These are phyloP conservation scores for Mucor irregularis DNA, from an alignment of 371 early-diverging fungal genomes.

Conservation along the genomic window DNA sequence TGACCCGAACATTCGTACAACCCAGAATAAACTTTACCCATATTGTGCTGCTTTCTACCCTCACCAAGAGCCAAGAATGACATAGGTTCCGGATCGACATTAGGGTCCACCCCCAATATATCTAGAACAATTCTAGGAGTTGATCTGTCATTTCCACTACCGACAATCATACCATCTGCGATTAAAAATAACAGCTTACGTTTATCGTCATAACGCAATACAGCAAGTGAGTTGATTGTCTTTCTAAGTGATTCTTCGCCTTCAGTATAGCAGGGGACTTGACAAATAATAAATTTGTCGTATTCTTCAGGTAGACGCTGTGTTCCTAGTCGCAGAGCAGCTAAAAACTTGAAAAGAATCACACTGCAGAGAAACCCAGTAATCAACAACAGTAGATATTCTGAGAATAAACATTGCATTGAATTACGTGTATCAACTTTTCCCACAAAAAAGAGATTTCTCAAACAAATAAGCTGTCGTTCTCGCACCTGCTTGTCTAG, in stretches of 20 bases:
- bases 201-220: conserved; percentile 90
- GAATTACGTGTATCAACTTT: conserved; percentile 86
- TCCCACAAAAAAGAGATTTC: conserved; percentile 85
- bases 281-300: conserved; percentile 90
- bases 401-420: conserved; percentile 80
- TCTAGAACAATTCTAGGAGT: conserved; percentile 97
- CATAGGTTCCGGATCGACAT: conserved; percentile 81
- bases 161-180: conserved; percentile 93
- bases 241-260: conserved; percentile 91
- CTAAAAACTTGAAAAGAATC: conserved; percentile 89
- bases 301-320: conserved; percentile 69
- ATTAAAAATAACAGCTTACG: conserved; percentile 93
- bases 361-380: conserved; percentile 83
- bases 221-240: conserved; percentile 93
- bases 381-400: conserved; percentile 80
- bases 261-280: conserved; percentile 98
- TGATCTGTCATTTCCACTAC: conserved; percentile 93
- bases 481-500: conserved; percentile 34
- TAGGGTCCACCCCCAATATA: conserved; percentile 86
- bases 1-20: conserved; percentile 90
- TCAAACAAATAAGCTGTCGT: conserved; percentile 69
- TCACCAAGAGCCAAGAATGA: conserved; percentile 92
- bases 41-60: conserved; percentile 89
- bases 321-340: conserved; percentile 84
- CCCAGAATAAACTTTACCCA: conserved; percentile 98